Conservation (phyloP, 768 basidiomycete genomes). For the Lyophyllum decastes region DNA sequence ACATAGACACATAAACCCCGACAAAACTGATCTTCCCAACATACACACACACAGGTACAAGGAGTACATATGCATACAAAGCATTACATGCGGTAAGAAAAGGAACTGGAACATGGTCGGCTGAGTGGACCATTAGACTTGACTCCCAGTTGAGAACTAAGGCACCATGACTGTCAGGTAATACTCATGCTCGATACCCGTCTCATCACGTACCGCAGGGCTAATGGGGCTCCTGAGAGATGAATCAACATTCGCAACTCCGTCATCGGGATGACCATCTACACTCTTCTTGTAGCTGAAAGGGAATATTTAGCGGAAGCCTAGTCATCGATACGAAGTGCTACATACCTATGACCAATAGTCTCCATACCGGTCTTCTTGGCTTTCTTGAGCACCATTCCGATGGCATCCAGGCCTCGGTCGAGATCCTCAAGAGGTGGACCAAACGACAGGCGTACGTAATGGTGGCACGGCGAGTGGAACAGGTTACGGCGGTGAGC, state of each 20-base stretch:
- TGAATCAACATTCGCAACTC: conserved; percentile 18
- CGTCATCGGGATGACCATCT: conserved; percentile 16
- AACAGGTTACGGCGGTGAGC: conserved; percentile 86
- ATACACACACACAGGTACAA: background rate
- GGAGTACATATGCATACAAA: background rate
- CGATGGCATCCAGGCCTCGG: conserved; percentile 86
- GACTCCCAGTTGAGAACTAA: background rate
- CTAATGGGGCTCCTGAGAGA: conserved; percentile 13
- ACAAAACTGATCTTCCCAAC: background rate
- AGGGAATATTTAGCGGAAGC: background rate
- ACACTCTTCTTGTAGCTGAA: conserved; percentile 33
- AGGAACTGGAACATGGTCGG: background rate
- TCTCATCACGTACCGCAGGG: conserved; percentile 10
- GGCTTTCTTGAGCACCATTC: conserved; percentile 70
- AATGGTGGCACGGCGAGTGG: conserved; percentile 88
- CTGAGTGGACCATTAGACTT: background rate
- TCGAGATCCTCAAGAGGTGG: conserved; percentile 81
- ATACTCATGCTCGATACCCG: background rate
- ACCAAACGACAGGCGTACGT: conserved; percentile 85
- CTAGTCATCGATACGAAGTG: background rate
- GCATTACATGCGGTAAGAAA: background rate
- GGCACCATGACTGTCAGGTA: background rate
- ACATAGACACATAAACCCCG: background rate
- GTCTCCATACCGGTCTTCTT: conserved; percentile 57
- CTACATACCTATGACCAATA: conserved; percentile 66